These are phyloP conservation scores for Russula ochroleuca DNA, from an alignment of 768 basidiomycete species.

Conservation along the genomic window DNA sequence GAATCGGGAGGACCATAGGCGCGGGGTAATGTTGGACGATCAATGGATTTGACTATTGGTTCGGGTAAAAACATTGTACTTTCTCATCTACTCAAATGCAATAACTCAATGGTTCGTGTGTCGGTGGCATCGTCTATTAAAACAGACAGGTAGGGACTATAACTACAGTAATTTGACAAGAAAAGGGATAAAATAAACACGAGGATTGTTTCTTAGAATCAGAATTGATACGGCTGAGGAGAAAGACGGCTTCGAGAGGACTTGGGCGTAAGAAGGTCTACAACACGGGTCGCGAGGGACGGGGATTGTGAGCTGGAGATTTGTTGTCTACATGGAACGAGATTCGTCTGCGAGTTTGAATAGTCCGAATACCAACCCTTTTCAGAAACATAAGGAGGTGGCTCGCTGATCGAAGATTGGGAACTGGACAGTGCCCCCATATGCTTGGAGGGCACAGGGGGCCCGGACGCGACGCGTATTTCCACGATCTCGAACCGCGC, in stretches of 20 bases:
- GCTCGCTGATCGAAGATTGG: not conserved
- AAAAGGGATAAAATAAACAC: not conserved
- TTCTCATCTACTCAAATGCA: not conserved
- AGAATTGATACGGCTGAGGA: not conserved
- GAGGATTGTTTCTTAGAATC: not conserved
- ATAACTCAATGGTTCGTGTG: not conserved
- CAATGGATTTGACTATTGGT: not conserved
- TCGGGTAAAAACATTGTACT: not conserved
- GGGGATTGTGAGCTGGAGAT: not conserved
- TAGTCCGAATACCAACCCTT: not conserved
- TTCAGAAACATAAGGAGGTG: slow-evolving; percentile 19
- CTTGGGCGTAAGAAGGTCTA: not conserved
- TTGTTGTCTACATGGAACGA: not conserved
- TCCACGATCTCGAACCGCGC: slow-evolving; percentile 33
- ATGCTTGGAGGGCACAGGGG: not conserved
- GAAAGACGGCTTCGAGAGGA: slow-evolving; percentile 5
- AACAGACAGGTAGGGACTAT: not conserved
- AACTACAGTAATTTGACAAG: not conserved
- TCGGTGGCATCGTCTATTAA: not conserved
- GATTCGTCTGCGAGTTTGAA: not conserved
- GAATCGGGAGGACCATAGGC: not conserved
- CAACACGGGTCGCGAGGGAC: slow-evolving; percentile 9
- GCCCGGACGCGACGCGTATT: slow-evolving; percentile 21
- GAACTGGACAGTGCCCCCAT: not conserved
- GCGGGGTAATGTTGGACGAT: not conserved